A percentile compares a stretch with the other conserved stretches of the same genome.
Evolutionary conservation across 106 monocot genomes (phyloP).

Genomic region (Acorus calamus): DNA sequence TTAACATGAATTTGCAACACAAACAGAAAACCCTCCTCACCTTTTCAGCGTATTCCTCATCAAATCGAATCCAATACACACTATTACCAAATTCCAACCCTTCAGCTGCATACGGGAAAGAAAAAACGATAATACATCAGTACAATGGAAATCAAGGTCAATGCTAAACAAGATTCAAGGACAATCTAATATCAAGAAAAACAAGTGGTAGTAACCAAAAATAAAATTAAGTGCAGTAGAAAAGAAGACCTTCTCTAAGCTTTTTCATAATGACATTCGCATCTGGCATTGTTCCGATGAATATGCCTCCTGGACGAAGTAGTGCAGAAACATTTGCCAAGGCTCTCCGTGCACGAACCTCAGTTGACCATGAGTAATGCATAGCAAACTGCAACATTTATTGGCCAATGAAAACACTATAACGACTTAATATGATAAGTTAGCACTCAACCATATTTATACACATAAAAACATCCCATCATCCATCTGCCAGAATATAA

Average conservation of each 20-base stretch:
- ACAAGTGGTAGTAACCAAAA: too few species aligned
- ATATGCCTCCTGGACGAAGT: constrained; percentile 84
- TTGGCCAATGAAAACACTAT: background rate
- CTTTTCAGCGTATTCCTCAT: constrained; percentile 75
- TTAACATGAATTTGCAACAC: too few species aligned
- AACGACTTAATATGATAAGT: background rate
- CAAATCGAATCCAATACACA: constrained; percentile 85
- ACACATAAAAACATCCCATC: background rate
- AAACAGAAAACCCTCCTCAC: constrained; percentile 7
- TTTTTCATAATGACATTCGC: constrained; percentile 94
- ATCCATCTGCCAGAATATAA: background rate
- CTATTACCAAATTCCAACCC: constrained; percentile 86
- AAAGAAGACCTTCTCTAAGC: constrained; percentile 65
- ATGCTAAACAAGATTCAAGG: too few species aligned
- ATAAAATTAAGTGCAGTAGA: too few species aligned
- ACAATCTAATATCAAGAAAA: too few species aligned
- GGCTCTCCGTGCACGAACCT: constrained; percentile 80
- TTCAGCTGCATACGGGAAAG: constrained; percentile 42
- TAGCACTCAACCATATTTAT: background rate
- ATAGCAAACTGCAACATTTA: constrained; percentile 72
- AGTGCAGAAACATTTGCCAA: constrained; percentile 79
- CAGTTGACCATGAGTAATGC: constrained; percentile 99
- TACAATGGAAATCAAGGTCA: too few species aligned
- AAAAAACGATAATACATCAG: too few species aligned
- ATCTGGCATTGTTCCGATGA: constrained; percentile 99